phyloP scores from a whole-genome alignment of 345 rosid species.

The Heritiera littoralis region DNA sequence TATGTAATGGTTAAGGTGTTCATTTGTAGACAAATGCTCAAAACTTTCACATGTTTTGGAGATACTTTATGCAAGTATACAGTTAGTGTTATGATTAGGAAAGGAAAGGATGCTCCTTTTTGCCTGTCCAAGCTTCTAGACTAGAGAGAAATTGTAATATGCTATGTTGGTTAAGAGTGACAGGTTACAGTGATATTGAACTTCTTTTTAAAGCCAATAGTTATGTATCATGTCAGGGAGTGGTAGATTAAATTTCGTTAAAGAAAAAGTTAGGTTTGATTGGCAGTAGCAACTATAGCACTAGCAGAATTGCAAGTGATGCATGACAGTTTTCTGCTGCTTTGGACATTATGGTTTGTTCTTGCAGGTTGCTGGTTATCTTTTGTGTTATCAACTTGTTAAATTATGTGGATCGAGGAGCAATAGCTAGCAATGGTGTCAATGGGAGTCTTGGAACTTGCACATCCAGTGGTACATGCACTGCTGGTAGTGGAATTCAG shows the following conservation, averaged over 20 bases:
- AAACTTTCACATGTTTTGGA: not conserved
- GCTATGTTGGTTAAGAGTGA: not conserved
- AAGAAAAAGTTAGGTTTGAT: not conserved
- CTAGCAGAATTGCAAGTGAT: not conserved
- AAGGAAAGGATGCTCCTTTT: not conserved
- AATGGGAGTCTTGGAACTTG: conserved; percentile 75
- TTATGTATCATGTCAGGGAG: not conserved
- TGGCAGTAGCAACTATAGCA: not conserved
- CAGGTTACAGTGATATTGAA: not conserved
- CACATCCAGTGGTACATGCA: conserved; percentile 68
- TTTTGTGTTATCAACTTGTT: conserved; percentile 85
- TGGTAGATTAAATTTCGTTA: not conserved
- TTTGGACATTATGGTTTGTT: not conserved
- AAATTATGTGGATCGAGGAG: conserved; percentile 88
- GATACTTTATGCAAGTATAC: not conserved
- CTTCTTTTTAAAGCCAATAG: not conserved
- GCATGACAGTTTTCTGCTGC: not conserved
- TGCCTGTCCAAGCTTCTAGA: not conserved
- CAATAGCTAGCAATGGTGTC: conserved; percentile 96
- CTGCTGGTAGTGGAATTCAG: conserved; percentile 87
- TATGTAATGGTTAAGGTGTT: not conserved
- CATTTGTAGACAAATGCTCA: not conserved
- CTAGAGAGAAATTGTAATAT: not conserved
- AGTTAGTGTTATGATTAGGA: not conserved
- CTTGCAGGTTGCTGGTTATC: conserved; percentile 73